These are phyloP conservation scores for Physcia stellaris DNA, from an alignment of 495 filamentous ascomycete species.

Conservation along the genomic window DNA sequence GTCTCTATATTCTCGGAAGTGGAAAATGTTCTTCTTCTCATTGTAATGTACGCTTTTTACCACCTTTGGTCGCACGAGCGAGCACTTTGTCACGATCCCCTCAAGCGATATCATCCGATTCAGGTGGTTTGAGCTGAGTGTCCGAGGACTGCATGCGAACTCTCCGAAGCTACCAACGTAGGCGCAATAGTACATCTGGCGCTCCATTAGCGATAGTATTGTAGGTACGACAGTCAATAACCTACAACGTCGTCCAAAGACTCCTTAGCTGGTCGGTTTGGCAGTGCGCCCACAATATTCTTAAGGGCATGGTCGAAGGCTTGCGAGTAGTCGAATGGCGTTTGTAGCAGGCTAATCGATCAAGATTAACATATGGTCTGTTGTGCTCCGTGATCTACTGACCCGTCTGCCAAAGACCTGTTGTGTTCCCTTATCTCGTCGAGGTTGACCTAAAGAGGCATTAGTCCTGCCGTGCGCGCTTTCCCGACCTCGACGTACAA, in stretches of 20 bases:
- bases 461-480: background rate
- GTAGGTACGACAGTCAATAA: background rate
- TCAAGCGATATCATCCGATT: constrained; percentile 96
- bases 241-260: constrained; percentile 47
- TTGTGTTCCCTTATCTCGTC: constrained; percentile 91
- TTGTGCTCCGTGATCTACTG: background rate
- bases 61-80: constrained; percentile 87
- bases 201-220: background rate
- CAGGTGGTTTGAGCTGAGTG: constrained; percentile 71
- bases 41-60: constrained; percentile 96
- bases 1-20: constrained; percentile 77
- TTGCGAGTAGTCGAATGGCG: constrained; percentile 75
- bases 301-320: constrained; percentile 86
- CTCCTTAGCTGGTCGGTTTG: constrained; percentile 46
- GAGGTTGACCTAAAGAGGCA: constrained; percentile 57
- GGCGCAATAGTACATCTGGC: constrained; percentile 77
- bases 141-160: constrained; percentile 87
- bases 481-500: constrained; percentile 24
- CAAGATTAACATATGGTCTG: constrained; percentile 66
- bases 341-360: constrained; percentile 78
- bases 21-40: constrained; percentile 70
- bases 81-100: constrained; percentile 94
- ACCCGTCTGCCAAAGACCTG: constrained; percentile 68
- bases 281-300: constrained; percentile 65
- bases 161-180: constrained; percentile 92